Evolutionary conservation across 164 flowering plant species (phyloP).

Genomic region (Echeveria elegans): DNA sequence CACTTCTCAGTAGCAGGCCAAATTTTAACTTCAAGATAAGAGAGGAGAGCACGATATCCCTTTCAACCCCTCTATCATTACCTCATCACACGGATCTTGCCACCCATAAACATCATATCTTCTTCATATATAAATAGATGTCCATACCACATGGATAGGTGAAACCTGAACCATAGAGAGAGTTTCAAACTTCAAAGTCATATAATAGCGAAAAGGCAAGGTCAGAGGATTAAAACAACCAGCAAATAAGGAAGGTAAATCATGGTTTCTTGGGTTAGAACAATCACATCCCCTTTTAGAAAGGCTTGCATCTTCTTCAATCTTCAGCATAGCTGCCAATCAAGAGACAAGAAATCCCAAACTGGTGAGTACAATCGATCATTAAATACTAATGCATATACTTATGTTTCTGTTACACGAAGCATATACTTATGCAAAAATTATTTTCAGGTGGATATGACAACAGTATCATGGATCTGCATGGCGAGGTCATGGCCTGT

Average conservation of each 20-base stretch:
- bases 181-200: no score
- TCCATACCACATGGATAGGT: not conserved
- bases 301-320: conserved; percentile 61
- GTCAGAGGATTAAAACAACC: not conserved
- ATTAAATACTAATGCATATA: not conserved
- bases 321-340: conserved; percentile 19
- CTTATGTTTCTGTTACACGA: not conserved
- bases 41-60: conserved; percentile 15
- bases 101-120: not conserved
- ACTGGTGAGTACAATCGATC: conserved; percentile 20
- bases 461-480: conserved; percentile 34
- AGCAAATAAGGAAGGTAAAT: not conserved
- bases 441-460: conserved; percentile 13
- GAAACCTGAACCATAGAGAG: no score
- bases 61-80: conserved; percentile 6
- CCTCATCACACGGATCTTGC: conserved; percentile 38
- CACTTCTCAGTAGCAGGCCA: conserved; percentile 19
- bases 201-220: not conserved
- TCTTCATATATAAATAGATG: not conserved
- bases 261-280: conserved; percentile 60
- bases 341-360: conserved; percentile 36
- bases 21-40: conserved; percentile 14
- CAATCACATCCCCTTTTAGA: conserved; percentile 58
- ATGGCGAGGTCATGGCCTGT: conserved; percentile 84
- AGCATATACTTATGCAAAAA: not conserved